A percentile compares a stretch with the other conserved stretches of the same genome.
These are phyloP conservation scores for Trichoderma brevicompactum DNA, from an alignment of 2,329 filamentous ascomycete genomes.

Conservation along the genomic window DNA sequence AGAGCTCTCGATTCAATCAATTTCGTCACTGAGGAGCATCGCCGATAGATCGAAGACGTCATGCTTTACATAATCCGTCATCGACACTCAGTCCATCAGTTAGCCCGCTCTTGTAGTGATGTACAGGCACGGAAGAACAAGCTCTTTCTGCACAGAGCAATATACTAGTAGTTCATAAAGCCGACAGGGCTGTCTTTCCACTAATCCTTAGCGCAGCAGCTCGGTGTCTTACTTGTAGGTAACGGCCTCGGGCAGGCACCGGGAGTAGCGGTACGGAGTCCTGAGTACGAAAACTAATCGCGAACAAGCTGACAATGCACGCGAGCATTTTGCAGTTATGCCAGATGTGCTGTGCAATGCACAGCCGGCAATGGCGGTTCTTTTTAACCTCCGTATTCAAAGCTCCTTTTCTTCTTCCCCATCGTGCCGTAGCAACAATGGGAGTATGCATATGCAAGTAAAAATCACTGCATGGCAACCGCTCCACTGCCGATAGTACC, in stretches of 20 bases:
- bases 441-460: slow-evolving; percentile 3
- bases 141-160: not conserved
- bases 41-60: not conserved
- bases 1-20: not conserved
- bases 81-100: not conserved
- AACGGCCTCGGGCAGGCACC: not conserved
- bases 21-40: slow-evolving; percentile 18
- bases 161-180: not conserved
- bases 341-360: not conserved
- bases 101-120: slow-evolving; percentile 1
- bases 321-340: not conserved
- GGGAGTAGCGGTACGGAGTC: no score
- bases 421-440: not conserved
- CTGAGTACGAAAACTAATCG: not conserved
- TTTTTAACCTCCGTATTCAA: not conserved
- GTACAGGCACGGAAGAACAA: slow-evolving; percentile 6
- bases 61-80: not conserved
- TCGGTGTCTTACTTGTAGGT: slow-evolving; percentile 3
- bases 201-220: slow-evolving; percentile 15
- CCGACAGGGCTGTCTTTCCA: slow-evolving; percentile 10
- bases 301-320: not conserved
- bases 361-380: slow-evolving; percentile 1
- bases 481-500: not conserved
- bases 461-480: not conserved
- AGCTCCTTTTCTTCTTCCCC: not conserved